Base-by-base conservation (phyloP, 2,329 filamentous ascomycete genomes). In the Aspergillus piperis region DNA sequence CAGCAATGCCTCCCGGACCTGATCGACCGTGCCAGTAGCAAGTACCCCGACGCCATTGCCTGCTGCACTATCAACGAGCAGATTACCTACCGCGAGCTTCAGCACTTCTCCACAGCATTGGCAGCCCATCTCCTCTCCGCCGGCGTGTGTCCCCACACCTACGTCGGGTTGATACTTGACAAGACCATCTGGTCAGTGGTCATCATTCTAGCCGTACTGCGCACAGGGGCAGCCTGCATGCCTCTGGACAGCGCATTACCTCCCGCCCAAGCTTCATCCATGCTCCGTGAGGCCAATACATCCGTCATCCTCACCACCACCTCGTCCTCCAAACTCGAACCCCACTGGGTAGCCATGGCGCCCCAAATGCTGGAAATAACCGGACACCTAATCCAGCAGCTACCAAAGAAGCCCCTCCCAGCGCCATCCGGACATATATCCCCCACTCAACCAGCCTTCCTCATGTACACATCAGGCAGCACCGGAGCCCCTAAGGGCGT, bases 401-500 rank as follows among this genome's bases (percentile, higher is more conserved):
- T 53, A 6, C 32, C 32, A 1, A 6, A 13, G 11, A 36, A 36
- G 32, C 0, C 10, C 1, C 32, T 15, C 5, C 32, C 32, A 13
- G 11, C 17, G 13, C 3, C 19, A 13, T 10, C 19, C 21, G 25
- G 32, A 8, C 25, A 27, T 5, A 38, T 15, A 3, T 32, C 25
- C n/a, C 52, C 5, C 6, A 21, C 52, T 5, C 39, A 23, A 10
- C 52, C 52, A 8, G 23, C 52, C 3, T 54, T 44, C 13, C 38
- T 54, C 5, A 54, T 54, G 23, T 86, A 84, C 67, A 86, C 84
- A 2, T 85, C 83, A 0, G 84, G 84, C 6, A 84, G 81, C 61
- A 86, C 84, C 0, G 84, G 84, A 10, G 81, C 79, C 59, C 84
- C 84, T 0, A 86, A 86, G 69, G 84, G 84, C 3, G 82, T 85